Percentiles rank a stretch among this genome's conserved stretches.
Conservation (phyloP, 108 stramenopile genomes). For the Skeletonema marinoi region DNA sequence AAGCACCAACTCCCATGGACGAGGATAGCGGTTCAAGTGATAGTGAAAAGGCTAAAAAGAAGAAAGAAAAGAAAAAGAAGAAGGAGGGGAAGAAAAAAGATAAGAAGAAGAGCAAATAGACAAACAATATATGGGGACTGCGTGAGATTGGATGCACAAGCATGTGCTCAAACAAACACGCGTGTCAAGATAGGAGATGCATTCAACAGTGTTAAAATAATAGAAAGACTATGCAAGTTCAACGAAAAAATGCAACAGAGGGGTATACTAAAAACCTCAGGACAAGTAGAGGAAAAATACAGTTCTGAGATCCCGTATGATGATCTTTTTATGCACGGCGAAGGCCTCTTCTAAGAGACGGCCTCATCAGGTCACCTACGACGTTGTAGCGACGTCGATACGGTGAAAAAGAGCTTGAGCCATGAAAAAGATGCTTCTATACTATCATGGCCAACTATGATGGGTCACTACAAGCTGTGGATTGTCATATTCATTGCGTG, state of each 20-base stretch:
- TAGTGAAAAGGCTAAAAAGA: constrained; percentile 42
- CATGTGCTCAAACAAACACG: not conserved
- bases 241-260: not conserved
- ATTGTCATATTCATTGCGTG: no score
- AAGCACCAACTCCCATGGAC: constrained; percentile 30
- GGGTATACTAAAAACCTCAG: no score
- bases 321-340: no score
- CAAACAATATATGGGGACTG: constrained; percentile 2
- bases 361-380: no score
- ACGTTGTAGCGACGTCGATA: no score
- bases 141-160: not conserved
- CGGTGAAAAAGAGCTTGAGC: no score
- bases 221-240: not conserved
- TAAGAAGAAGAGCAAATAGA: constrained; percentile 78
- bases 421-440: no score
- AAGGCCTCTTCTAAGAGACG: no score
- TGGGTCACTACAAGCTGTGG: no score
- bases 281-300: no score
- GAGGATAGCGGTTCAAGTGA: constrained; percentile 34
- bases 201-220: constrained; percentile 9
- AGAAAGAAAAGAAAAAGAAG: constrained; percentile 36
- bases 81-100: constrained; percentile 60
- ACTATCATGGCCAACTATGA: no score
- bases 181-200: not conserved
- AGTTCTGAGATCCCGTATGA: no score